Evolutionary conservation across 768 basidiomycete species (phyloP).

Genomic region (Boletus barrowsii): DNA sequence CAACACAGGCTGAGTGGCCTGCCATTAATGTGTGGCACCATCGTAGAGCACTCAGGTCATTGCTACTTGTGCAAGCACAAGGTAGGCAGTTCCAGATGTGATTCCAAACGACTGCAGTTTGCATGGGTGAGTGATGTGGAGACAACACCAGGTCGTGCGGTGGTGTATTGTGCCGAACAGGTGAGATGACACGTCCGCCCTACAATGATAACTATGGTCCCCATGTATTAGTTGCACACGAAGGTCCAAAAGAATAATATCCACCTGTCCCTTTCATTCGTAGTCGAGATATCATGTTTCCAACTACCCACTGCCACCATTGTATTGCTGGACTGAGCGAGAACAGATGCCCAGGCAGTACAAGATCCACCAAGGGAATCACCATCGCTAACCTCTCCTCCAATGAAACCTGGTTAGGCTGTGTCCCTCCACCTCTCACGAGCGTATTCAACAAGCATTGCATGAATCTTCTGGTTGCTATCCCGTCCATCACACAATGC

Average conservation of each 20-base stretch:
- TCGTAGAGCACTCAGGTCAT: conserved; percentile 48
- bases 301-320: conserved; percentile 47
- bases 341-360: conserved; percentile 27
- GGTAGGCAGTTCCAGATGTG: conserved; percentile 51
- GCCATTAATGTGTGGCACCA: conserved; percentile 45
- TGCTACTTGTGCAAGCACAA: conserved; percentile 52
- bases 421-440: background rate
- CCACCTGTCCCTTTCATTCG: no score
- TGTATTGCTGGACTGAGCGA: conserved; percentile 33
- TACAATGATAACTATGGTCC: conserved; percentile 15
- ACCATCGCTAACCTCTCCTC: conserved; percentile 41
- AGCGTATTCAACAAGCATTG: conserved; percentile 48
- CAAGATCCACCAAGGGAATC: conserved; percentile 36
- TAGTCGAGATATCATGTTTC: conserved; percentile 27
- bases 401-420: conserved; percentile 24
- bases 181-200: conserved; percentile 51
- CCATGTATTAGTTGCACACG: no score
- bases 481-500: conserved; percentile 52
- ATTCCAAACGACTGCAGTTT: conserved; percentile 36
- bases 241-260: no score
- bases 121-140: conserved; percentile 24
- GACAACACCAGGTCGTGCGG: conserved; percentile 34
- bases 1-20: conserved; percentile 53
- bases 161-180: conserved; percentile 21
- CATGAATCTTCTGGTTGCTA: conserved; percentile 39